Evolutionary conservation across 2,329 filamentous ascomycete species (phyloP), one percentile per base, ranked within the genome.

Genomic region (Hymenoscyphus scutula): DNA sequence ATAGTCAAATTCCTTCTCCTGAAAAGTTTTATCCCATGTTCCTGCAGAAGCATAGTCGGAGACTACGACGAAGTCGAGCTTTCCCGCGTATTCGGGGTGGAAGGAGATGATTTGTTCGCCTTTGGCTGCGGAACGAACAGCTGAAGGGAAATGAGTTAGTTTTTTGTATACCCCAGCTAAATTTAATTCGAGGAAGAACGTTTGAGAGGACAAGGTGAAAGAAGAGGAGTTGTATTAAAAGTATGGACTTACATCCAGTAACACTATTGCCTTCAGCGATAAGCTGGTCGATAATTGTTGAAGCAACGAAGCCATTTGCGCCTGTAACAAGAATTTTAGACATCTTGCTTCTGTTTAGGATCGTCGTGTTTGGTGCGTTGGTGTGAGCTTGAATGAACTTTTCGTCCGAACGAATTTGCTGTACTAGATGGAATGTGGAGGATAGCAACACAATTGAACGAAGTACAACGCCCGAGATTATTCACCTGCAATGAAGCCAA

Each of bases 1-100:
- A 59, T 73, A 68, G 58, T 75, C 72, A 62, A 73, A 70, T 5
- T 70, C 23, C 30, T 68, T 58, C n/a, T 63, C 64, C 48, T 69
- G 61, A 62, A 75, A 72, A 10, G 71, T 62, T 1, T 64, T 61
- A 60, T 75, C 71, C 69, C 72, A 73, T n/a, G 63, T 68, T 2
- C 62, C 67, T 38, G 68, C 54, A 8, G 66, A 64, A 15, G 70
- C 63, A 58, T 71, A 70, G 58, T 76, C 73, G 23, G 69, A 64
- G 4, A 76, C 69, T 19, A 73, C 64, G n/a, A 70, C 66, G 45
- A 75, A 70, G 25, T 71, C 67, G 10, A 76, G 62, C 27, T 72
- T 66, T 3, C 63, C 68, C 27, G 66, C 66, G 63, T 71, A 74
- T 59, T 73, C 70, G 2, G 73, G 71, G 56, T 74, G 72, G 7